These are phyloP conservation scores for Colletotrichum sp. DNA, from an alignment of 2,329 filamentous ascomycete genomes.

Conservation along the genomic window DNA sequence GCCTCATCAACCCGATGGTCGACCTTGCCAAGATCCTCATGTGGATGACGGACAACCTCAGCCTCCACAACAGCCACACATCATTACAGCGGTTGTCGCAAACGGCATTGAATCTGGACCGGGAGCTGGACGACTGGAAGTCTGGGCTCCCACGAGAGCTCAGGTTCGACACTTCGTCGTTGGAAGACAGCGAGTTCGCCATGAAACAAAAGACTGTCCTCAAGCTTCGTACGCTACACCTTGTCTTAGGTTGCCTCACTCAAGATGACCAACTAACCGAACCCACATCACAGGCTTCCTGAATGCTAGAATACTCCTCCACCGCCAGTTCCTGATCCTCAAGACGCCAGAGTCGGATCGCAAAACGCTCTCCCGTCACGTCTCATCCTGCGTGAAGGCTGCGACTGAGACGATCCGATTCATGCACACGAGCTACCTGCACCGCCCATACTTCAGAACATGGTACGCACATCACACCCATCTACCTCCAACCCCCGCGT, in stretches of 20 bases:
- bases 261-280: background rate
- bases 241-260: rapidly evolving
- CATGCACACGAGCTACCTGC: constrained; percentile 19
- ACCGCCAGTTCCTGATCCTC: constrained; percentile 12
- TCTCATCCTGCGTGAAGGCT: background rate
- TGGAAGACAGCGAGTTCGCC: constrained; percentile 17
- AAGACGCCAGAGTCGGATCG: constrained; percentile 4
- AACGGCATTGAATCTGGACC: constrained; percentile 1
- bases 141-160: background rate
- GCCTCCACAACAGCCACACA: constrained; percentile 7
- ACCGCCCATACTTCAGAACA: constrained; percentile 15
- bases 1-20: constrained; percentile 19
- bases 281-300: background rate
- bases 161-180: constrained; percentile 1
- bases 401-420: constrained; percentile 12
- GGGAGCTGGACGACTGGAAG: constrained; percentile 14
- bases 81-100: constrained; percentile 12
- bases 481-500: background rate
- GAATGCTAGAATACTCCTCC: constrained; percentile 11
- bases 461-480: background rate
- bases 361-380: constrained; percentile 1
- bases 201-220: constrained; percentile 18
- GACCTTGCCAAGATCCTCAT: constrained; percentile 17
- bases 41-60: constrained; percentile 20
- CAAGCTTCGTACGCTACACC: background rate